A percentile compares a stretch with the other conserved stretches of the same genome.
Evolutionary conservation across 306 rosid species (phyloP).

Genomic region (Ziziphus jujuba): DNA sequence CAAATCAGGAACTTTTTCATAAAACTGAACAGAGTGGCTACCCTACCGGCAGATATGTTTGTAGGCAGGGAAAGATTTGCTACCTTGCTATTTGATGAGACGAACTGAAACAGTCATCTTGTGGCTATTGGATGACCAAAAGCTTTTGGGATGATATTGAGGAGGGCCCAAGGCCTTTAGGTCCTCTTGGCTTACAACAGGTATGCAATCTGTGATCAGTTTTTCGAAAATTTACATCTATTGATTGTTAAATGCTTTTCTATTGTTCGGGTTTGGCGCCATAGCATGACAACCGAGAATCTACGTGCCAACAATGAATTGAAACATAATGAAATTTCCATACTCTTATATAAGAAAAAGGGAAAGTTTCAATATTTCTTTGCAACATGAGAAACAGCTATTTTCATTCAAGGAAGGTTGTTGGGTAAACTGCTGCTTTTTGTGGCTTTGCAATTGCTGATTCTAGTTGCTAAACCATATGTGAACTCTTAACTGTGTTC

Average conservation of each 20-base stretch:
- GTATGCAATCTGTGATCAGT: conserved; percentile 31
- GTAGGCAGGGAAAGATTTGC: conserved; percentile 96
- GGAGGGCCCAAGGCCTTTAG: conserved; percentile 90
- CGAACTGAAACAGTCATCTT: conserved; percentile 94
- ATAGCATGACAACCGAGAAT: neutral
- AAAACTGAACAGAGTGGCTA: conserved; percentile 85
- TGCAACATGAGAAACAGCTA: neutral
- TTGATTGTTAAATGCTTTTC: neutral
- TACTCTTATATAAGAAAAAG: conserved; percentile 5
- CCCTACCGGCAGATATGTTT: conserved; percentile 90
- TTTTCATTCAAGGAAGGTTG: neutral
- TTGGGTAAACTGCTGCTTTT: too few relatives aligned
- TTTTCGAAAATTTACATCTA: neutral
- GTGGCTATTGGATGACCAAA: conserved; percentile 97
- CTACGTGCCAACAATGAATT: neutral
- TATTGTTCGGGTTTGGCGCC: neutral
- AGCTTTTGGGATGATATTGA: conserved; percentile 99
- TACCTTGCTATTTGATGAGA: conserved; percentile 87
- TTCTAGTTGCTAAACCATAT: too few relatives aligned
- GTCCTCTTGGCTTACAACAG: conserved; percentile 94
- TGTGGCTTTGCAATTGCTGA: too few relatives aligned
- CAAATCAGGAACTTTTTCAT: conserved; percentile 82
- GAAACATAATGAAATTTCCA: neutral
- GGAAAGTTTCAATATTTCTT: neutral
- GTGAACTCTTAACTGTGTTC: too few relatives aligned